Evolutionary conservation across 2,329 filamentous ascomycete genomes (phyloP), one percentile per base, ranked within the genome.

Genomic region (Paradendryphiella salina): DNA sequence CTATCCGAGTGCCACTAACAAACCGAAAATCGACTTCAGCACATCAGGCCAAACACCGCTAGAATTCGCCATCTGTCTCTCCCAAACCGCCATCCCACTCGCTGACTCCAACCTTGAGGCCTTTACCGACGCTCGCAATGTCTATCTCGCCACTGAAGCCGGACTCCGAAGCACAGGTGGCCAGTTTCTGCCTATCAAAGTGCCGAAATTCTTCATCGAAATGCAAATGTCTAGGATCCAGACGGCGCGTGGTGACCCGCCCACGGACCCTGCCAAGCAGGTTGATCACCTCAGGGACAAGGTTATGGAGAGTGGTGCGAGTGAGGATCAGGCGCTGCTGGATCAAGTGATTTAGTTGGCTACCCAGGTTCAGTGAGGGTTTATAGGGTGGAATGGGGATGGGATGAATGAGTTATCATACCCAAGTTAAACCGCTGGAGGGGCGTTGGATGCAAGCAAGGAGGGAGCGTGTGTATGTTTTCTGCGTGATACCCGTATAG

Each of bases 201-300:
- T 81, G 4, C 83, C 83, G 54, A 85, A 85, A 70, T 85, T 85
- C 77, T 85, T 85, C 67, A 66, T 85, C 34, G 72, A 78, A 52
- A 80, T 84, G 66, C 83, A 85, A 70, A 76, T 85, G 28, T 78
- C 79, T 33, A 74, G 82, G 17, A 84, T 85, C 57, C 75, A 82
- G 69, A 82, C 81, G 0, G 83, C 83, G 0, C 80, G 84, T 71
- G 82, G 83, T 0, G 79, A 78, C 43, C 67, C 77, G 34, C 82
- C 81, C 1, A 72, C 75, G 0, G 78, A 73, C n/a, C 69, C 82
- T 0, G 80, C 78, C 7, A 69, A 74, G 62, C 79, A 80, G 65
- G 81, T 85, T 8, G 77, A 83, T 44, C 82, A 85, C 65, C 70
- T 85, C 50, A 66, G 78, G 38, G 79, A 76, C 35, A 85, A 85